These are phyloP conservation scores for Suhomyces emberorum DNA, from an alignment of 805 yeast species.

Conservation along the genomic window DNA sequence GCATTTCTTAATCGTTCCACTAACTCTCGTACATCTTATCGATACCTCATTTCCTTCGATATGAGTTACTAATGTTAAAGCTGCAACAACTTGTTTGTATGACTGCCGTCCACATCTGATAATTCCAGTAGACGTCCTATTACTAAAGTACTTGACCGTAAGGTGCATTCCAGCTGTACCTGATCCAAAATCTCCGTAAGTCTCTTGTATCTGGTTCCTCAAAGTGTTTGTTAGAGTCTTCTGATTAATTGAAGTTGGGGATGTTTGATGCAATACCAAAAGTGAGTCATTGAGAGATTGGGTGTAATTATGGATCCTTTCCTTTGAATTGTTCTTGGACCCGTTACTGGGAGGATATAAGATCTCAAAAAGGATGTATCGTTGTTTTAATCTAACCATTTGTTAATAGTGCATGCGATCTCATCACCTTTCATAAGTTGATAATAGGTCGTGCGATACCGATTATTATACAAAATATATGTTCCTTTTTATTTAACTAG, in stretches of 20 bases:
- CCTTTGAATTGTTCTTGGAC: conserved; percentile 10
- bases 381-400: conserved; percentile 86
- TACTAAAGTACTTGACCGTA: conserved; percentile 75
- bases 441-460: too few species aligned
- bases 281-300: conserved; percentile 36
- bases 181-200: conserved; percentile 77
- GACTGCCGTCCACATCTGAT: conserved; percentile 70
- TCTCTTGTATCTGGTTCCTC: conserved; percentile 51
- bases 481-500: too few species aligned
- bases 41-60: conserved; percentile 51
- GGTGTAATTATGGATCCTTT: conserved; percentile 20
- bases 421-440: too few species aligned
- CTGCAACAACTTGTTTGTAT: conserved; percentile 59
- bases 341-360: conserved; percentile 51
- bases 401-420: too few species aligned
- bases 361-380: conserved; percentile 81
- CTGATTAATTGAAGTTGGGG: conserved; percentile 47
- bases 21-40: conserved; percentile 61
- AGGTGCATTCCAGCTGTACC: conserved; percentile 61
- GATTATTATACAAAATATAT: too few species aligned
- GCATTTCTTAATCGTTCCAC: conserved; percentile 86
- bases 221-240: conserved; percentile 52
- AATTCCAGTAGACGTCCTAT: conserved; percentile 80
- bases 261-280: conserved; percentile 48
- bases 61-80: conserved; percentile 53